Evolutionary conservation across 2,329 filamentous ascomycete genomes (phyloP), one percentile per base, ranked within the genome.

Genomic region (Graphilbum fragrans): DNA sequence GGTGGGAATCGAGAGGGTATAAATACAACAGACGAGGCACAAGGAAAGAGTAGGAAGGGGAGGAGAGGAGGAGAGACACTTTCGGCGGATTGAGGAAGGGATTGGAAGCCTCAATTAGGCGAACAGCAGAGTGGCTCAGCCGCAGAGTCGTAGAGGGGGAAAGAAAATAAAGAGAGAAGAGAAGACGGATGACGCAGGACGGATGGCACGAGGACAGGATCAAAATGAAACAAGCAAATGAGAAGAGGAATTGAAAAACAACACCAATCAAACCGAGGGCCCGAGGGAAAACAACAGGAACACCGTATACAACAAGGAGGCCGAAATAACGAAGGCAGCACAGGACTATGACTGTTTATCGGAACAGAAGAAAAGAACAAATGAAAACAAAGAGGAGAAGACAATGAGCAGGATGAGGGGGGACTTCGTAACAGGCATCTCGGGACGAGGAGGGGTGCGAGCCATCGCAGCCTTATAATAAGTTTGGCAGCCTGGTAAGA

Each of bases 381-480:
- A 51, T 49, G 49, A 52, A 52, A 49, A 37, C 41, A 49, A 45
- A 48, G 43, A 45, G 48, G 49, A 43, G 38, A 47, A 49, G 46
- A 38, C 20, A 12, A 19, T 27, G 16, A 35, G 17, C 8, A 11
- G 18, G 45, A 45, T 50, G 49, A 49, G 47, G 50, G 52, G 47
- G 44, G 40, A n/a, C n/a, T 8, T 12, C 16, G 23, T 45, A 46
- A 49, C 49, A 49, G 46, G 52, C 51, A 52, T 47, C 43, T 43
- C 40, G 43, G 35, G 46, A 45, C 40, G 44, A 46, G 53, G 50
- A 52, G 51, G 56, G 42, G 29, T 29, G 27, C 19, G 46, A 35
- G 66, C 56, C 59, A 70, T 70, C 62, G 63, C 54, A 69, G 64
- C 69, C 69, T 74, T 74, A 73, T 74, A 74, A 35, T 32, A 32